Evolutionary conservation across 768 basidiomycete species (phyloP), one percentile per base, ranked within the genome.

Genomic region (Pleurotus ostreatus): DNA sequence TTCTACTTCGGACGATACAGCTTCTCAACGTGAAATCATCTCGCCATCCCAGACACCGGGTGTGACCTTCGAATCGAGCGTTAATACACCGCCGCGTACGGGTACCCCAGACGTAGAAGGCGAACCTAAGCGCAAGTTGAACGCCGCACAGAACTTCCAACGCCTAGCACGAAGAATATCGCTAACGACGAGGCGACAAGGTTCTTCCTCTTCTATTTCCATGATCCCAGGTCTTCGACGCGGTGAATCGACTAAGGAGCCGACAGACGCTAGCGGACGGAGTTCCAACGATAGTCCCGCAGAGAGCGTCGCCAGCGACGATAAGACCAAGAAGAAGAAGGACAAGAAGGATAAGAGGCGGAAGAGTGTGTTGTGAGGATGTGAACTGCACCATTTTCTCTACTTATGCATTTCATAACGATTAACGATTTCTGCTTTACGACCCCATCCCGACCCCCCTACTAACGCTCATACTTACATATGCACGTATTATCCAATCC

Each of bases 71-170:
- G 85, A 82, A 57, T 71, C 78, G 13, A 76, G 73, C 48, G 71
- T 79, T 46, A 74, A 77, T 41, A 78, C 83, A 3, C 85, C 86
- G 2, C 83, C 86, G 2, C 84, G 89, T 26, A 79, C 78, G 38
- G 83, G 81, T n/a, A 83, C 88, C 5, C 88, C 90, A 4, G 88
- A 91, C 63, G 78, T 78, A 1, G 88, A 88, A 2, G 66, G 79
- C n/a, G 89, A 89, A 63, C 82, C 82, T 34, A 91, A 90, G 74
- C 78, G 89, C 59, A 89, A 87, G 66, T 81, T 89, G 16, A 90
- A 89, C 57, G 85, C 89, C 7, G 88, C 89, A 23, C 91, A 94
- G 67, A 92, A 92, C 64, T 89, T 94, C 76, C 89, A 91, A 67
- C 80, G 89, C 15, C 66, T 93, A 38, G 91, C 89, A 13, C 76